Conservation (phyloP, 257 asterid species). For the Oldenlandia corymbosa region DNA sequence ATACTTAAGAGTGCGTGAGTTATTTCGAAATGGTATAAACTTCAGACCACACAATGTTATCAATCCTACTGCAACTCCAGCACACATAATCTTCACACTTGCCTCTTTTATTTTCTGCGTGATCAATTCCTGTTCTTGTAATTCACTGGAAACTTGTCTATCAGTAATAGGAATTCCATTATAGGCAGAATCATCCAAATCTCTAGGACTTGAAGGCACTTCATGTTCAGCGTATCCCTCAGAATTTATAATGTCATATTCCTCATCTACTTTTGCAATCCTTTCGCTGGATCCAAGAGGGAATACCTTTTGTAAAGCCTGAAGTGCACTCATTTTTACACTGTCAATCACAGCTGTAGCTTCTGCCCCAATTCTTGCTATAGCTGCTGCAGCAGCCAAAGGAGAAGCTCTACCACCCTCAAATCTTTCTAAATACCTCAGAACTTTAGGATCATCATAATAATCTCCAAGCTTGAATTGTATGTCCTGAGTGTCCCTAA, state of each 20-base stretch:
- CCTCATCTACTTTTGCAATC: constrained; percentile 33
- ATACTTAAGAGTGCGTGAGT: constrained; percentile 38
- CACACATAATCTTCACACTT: constrained; percentile 74
- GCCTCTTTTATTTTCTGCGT: constrained; percentile 59
- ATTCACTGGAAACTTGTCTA: constrained; percentile 28
- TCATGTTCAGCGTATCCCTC: constrained; percentile 26
- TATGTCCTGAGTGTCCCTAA: constrained; percentile 73
- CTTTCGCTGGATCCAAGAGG: constrained; percentile 55
- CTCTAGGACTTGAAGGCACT: constrained; percentile 26
- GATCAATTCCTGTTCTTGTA: constrained; percentile 53
- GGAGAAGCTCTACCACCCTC: constrained; percentile 92
- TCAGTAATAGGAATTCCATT: constrained; percentile 28
- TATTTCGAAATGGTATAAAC: constrained; percentile 44
- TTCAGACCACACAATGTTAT: constrained; percentile 66
- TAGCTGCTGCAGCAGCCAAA: constrained; percentile 97
- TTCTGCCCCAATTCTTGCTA: constrained; percentile 86
- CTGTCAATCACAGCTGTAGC: constrained; percentile 95
- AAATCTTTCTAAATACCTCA: constrained; percentile 81
- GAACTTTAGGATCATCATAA: constrained; percentile 90
- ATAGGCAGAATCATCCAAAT: constrained; percentile 31
- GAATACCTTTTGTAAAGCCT: constrained; percentile 81
- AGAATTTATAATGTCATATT: constrained; percentile 29
- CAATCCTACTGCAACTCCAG: constrained; percentile 80
- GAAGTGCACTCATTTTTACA: constrained; percentile 79
- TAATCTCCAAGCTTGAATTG: constrained; percentile 84